Evolutionary conservation across 2,329 filamentous ascomycete species (phyloP), one percentile per base, ranked within the genome.

Genomic region (Penicillium thymicola): DNA sequence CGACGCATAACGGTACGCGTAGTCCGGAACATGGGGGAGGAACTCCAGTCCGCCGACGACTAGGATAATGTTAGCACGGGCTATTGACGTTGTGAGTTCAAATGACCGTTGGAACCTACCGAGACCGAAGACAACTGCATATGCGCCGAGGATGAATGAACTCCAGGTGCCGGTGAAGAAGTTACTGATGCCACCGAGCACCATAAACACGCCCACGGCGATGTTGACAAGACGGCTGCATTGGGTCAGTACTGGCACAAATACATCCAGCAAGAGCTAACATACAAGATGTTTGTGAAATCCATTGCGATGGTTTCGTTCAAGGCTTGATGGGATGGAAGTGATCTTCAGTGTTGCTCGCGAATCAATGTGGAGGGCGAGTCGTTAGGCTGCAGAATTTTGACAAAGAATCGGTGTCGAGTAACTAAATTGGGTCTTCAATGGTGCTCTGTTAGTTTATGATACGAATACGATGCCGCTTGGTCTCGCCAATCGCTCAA

Each of bases 221-320:
- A 99, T 82, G 83, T 99, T 99, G 75, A 96, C 90, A 72, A 97
- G 86, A 72, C 94, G 94, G 80, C 94, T 97, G 74, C 58, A 54
- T 14, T 43, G 23, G 6, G 34, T 57, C 66, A 57, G 59, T 66
- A 54, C 62, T 32, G 14, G 21, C 30, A 36, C 13, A 28, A n/a
- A n/a, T 10, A 2, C 36, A 59, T 47, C 30, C 28, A 44, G 14
- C 37, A 32, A 25, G 27, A n/a, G 8, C 11, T 18, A 14, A 60
- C 60, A 51, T 58, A 61, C 57, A 58, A 64, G 60, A 87, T 87
- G 78, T 96, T 91, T 62, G 90, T 93, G 81, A 92, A 90, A 78
- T 96, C 92, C 91, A 96, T 96, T 65, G 72, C 81, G 71, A 50
- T 28, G 44, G 32, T 51, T 58, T 55, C 21, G 13, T 40, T 38